Evolutionary conservation across 2,329 filamentous ascomycete genomes (phyloP), one percentile per base, ranked within the genome.

Genomic region (Iodosphaeria phyllophila): DNA sequence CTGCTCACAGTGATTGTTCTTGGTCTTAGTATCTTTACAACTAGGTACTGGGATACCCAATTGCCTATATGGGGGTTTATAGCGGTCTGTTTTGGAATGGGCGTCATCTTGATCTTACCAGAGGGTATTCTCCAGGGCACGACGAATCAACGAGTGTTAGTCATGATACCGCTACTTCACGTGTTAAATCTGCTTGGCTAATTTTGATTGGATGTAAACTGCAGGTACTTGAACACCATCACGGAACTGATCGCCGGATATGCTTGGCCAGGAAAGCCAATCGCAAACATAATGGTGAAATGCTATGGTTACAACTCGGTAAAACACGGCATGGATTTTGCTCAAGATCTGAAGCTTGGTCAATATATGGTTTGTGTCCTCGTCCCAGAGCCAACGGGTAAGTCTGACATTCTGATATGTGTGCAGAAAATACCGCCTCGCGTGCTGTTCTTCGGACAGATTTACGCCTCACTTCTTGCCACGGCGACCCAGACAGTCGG

Each of bases 1-100:
- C 36, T 31, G 1, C 36, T 64, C 2, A n/a, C n/a, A n/a, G n/a
- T n/a, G n/a, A n/a, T n/a, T n/a, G n/a, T 47, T 56, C 5, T 21
- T 57, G 1, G 16, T 49, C 14, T 64, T 66, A 38, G 35, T 64
- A 6, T 59, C 42, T 2, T 42, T 69, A 1, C 52, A 50, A 1
- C 43, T 65, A 1, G 57, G 50, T 5, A 51, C 55, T 65, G 52
- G 28, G 48, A 51, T 2, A 62, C 61, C 3, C 51, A 58, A 22
- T 44, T 3, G 42, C 48, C 2, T 13, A 16, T 23, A 9, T 28
- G 21, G 18, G 27, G 27, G 8, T 28, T 28, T 18, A 25, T 28
- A 11, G 14, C 25, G 9, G 27, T 28, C 12, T 28, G 27, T 16
- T 28, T 28, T 18, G 27, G 27, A 10, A 28, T 28, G 27, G 27